These are phyloP conservation scores for Lolium multiflorum DNA, from an alignment of 176 grass and related monocot species.

Conservation along the genomic window DNA sequence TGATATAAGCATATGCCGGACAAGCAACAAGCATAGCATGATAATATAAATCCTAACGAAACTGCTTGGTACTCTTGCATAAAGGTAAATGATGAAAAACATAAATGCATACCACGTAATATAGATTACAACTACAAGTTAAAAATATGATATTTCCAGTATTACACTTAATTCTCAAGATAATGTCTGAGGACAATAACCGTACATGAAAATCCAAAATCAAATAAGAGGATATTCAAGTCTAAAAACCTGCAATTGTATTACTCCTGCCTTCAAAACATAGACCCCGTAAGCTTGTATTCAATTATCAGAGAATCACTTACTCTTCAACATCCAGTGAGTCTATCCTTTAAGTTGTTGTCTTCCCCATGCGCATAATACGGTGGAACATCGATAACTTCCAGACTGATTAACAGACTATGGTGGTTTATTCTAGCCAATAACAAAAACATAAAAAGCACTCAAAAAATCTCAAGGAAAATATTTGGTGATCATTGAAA, in stretches of 20 bases:
- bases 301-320: no score
- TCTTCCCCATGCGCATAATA: slow-evolving; percentile 98
- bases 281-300: no score
- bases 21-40: not conserved
- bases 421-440: slow-evolving; percentile 21
- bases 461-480: not conserved
- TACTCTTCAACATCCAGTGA: slow-evolving; percentile 99
- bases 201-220: slow-evolving; percentile 87
- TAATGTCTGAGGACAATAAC: slow-evolving; percentile 99
- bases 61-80: not conserved
- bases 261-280: no score
- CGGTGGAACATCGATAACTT: slow-evolving; percentile 95
- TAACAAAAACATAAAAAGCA: slow-evolving; percentile 6
- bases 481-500: slow-evolving; percentile 17
- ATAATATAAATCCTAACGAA: slow-evolving; percentile 12
- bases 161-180: slow-evolving; percentile 83
- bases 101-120: no score
- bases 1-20: not conserved
- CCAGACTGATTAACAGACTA: slow-evolving; percentile 65
- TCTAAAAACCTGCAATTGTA: not conserved
- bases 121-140: not conserved
- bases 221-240: slow-evolving; percentile 24
- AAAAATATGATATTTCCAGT: slow-evolving; percentile 27
- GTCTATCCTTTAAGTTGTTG: slow-evolving; percentile 90
- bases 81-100: slow-evolving; percentile 1